Percentiles rank a stretch among this genome's conserved stretches.
phyloP scores from a whole-genome alignment of 2,329 filamentous ascomycete species.

The Pseudonectria foliicola region DNA sequence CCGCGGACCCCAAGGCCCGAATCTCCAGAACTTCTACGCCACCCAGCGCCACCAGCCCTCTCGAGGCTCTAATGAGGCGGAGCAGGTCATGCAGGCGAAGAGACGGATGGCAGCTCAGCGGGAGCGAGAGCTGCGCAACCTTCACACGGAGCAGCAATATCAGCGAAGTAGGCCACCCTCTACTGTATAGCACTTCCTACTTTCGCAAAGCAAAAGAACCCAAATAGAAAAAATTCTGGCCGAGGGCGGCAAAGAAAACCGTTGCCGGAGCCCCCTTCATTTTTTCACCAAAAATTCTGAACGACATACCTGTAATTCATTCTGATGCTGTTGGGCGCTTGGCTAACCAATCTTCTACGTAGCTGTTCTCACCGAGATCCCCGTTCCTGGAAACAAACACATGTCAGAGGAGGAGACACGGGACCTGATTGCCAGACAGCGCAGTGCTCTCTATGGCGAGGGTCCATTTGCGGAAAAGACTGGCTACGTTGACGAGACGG shows the following conservation, averaged over 20 bases:
- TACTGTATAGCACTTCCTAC: constrained; percentile 57
- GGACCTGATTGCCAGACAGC: constrained; percentile 91
- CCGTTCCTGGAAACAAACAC: constrained; percentile 54
- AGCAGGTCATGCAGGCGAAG: constrained; percentile 99
- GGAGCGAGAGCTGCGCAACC: constrained; percentile 97
- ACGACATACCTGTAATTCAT: constrained; percentile 20
- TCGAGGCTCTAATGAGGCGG: constrained; percentile 79
- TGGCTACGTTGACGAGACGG: constrained; percentile 62
- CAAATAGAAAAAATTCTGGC: constrained; percentile 32
- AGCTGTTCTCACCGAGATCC: constrained; percentile 45
- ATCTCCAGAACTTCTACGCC: constrained; percentile 90
- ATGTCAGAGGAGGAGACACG: constrained; percentile 96
- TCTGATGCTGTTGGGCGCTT: constrained; percentile 23
- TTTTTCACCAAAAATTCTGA: constrained; percentile 17
- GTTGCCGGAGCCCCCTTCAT: constrained; percentile 16
- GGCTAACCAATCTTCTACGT: constrained; percentile 34
- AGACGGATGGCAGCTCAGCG: constrained; percentile 98
- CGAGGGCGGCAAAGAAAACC: constrained; percentile 18
- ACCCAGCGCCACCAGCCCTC: constrained; percentile 84
- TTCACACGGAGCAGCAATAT: constrained; percentile 99
- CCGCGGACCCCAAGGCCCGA: constrained; percentile 60
- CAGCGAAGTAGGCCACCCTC: constrained; percentile 93
- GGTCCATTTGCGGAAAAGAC: constrained; percentile 59
- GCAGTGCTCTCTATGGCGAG: constrained; percentile 87
- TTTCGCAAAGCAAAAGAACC: constrained; percentile 26